Evolutionary conservation across 257 asterid genomes (phyloP).

Genomic region (Coffea eugenioides): DNA sequence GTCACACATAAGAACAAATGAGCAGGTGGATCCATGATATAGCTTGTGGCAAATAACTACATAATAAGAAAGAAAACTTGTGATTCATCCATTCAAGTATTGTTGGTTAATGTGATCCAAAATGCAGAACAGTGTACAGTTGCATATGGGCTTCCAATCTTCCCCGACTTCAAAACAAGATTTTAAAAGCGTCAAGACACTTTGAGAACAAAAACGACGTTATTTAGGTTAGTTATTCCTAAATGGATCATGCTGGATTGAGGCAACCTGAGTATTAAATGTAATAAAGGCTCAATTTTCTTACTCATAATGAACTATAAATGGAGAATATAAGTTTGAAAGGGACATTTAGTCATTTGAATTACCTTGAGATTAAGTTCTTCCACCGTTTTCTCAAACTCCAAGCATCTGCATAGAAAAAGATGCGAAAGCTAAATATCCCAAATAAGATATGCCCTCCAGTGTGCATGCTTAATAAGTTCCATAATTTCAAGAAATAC

Average conservation of each 20-base stretch:
- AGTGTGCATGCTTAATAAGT: not conserved
- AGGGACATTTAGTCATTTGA: constrained; percentile 3
- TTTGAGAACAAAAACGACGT: not conserved
- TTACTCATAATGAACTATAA: not conserved
- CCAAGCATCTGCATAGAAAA: constrained; percentile 56
- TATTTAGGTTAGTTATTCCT: not conserved
- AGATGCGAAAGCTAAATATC: not conserved
- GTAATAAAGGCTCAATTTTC: not conserved
- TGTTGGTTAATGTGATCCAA: too few species aligned
- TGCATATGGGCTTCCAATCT: not conserved
- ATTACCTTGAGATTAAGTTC: constrained; percentile 67
- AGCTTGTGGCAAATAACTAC: not conserved
- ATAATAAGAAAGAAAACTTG: not conserved
- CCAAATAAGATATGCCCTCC: not conserved
- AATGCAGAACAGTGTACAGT: not conserved
- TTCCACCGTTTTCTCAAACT: constrained; percentile 47
- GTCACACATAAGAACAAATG: not conserved
- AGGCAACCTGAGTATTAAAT: not conserved
- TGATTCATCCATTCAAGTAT: not conserved
- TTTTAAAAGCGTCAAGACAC: not conserved
- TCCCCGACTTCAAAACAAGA: not conserved
- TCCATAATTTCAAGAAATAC: not conserved
- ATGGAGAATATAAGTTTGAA: not conserved
- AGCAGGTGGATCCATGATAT: not conserved
- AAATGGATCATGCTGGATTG: not conserved